These are phyloP conservation scores for Talaromyces albobiverticillius DNA, from an alignment of 2,329 filamentous ascomycete species.

Conservation along the genomic window DNA sequence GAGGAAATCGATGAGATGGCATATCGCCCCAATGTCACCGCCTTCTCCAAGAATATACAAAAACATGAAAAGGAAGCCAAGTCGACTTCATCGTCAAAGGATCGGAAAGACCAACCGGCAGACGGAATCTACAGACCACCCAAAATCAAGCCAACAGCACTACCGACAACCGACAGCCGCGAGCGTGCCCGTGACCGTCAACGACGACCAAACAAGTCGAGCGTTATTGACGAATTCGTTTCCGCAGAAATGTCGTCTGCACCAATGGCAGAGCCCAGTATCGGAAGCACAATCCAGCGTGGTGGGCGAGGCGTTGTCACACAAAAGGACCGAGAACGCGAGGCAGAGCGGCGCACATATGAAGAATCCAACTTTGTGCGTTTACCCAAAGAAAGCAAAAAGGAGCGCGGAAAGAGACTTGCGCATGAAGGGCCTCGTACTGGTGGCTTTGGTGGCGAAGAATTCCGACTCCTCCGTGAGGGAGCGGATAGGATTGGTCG, in stretches of 20 bases:
- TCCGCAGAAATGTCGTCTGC: conserved; percentile 77
- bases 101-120: conserved; percentile 26
- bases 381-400: conserved; percentile 82
- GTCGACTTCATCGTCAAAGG: conserved; percentile 18
- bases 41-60: conserved; percentile 41
- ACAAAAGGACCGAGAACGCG: conserved; percentile 69
- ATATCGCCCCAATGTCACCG: conserved; percentile 60
- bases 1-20: conserved; percentile 58
- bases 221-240: conserved; percentile 89
- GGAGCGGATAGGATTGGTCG: conserved; percentile 83
- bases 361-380: conserved; percentile 92
- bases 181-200: conserved; percentile 52
- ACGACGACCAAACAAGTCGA: conserved; percentile 67
- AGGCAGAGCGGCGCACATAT: conserved; percentile 77
- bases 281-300: conserved; percentile 81
- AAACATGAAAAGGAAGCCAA: conserved; percentile 22
- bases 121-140: conserved; percentile 86
- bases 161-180: conserved; percentile 63
- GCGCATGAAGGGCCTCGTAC: conserved; percentile 39
- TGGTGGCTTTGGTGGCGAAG: conserved; percentile 89
- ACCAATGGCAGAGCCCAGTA: conserved; percentile 80
- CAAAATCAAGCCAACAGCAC: conserved; percentile 78
- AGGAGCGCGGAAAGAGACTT: conserved; percentile 67
- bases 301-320: conserved; percentile 79
- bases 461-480: conserved; percentile 82